Conservation (phyloP, 345 rosid genomes). For the Nephelium lappaceum region DNA sequence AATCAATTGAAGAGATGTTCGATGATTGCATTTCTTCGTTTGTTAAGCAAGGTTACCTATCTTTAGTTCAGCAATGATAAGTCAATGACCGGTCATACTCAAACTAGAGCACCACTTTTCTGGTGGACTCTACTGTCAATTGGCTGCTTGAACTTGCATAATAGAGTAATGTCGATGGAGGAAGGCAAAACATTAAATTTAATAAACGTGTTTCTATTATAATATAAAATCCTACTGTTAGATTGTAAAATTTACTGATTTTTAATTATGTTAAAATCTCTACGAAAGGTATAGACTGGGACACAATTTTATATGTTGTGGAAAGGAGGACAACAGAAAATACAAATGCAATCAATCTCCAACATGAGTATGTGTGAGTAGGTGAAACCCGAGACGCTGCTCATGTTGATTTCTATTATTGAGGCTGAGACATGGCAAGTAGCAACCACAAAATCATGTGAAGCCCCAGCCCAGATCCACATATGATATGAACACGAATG, state of each 20-base stretch:
- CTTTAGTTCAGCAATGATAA: conserved; percentile 11
- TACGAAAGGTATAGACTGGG: background rate
- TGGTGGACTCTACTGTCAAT: background rate
- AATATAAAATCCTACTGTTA: background rate
- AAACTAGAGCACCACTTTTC: background rate
- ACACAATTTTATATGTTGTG: background rate
- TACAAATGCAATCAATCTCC: background rate
- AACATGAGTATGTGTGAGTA: background rate
- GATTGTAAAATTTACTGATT: background rate
- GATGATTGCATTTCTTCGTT: conserved; percentile 72
- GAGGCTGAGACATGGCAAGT: conserved; percentile 12
- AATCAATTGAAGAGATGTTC: conserved; percentile 64
- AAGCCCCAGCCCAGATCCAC: background rate
- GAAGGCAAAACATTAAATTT: background rate
- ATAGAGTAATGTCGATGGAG: background rate
- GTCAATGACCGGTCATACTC: background rate
- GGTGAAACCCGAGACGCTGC: background rate
- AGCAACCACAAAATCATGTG: conserved; percentile 1
- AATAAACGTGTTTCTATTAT: background rate
- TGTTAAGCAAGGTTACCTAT: conserved; percentile 55
- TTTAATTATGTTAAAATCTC: background rate
- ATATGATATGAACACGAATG: background rate
- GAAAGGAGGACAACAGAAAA: background rate
- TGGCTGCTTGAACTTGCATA: background rate
- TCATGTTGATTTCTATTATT: background rate